Percentiles rank a stretch among this genome's conserved stretches.
Conservation (phyloP, 352 stramenopile genomes). For the Phytopythium sindhum region DNA sequence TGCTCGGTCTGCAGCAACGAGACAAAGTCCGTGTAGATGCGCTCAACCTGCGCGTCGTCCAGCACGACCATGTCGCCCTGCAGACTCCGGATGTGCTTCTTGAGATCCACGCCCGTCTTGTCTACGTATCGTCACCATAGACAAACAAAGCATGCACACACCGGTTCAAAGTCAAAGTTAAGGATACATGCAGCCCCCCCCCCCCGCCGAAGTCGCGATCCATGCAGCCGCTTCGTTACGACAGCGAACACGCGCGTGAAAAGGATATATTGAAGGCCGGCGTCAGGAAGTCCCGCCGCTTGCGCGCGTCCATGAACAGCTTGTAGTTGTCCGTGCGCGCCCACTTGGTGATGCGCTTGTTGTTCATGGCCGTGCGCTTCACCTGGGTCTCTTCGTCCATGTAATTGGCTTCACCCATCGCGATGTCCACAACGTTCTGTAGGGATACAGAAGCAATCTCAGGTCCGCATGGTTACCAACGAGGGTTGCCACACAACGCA, state of each 20-base stretch:
- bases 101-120: slow-evolving; percentile 76
- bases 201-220: neutral
- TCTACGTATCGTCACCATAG: slow-evolving; percentile 55
- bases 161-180: slow-evolving; percentile 31
- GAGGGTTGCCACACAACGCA: neutral
- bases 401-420: slow-evolving; percentile 73
- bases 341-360: slow-evolving; percentile 87
- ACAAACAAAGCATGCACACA: slow-evolving; percentile 23
- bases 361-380: slow-evolving; percentile 78
- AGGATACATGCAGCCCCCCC: slow-evolving; percentile 22
- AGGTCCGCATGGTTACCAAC: neutral
- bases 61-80: slow-evolving; percentile 71
- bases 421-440: slow-evolving; percentile 79
- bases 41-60: slow-evolving; percentile 76
- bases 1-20: slow-evolving; percentile 65
- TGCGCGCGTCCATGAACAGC: slow-evolving; percentile 55
- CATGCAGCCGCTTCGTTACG: slow-evolving; percentile 18
- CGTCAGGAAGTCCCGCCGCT: slow-evolving; percentile 40
- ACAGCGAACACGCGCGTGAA: slow-evolving; percentile 38
- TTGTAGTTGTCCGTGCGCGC: slow-evolving; percentile 87
- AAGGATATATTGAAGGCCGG: slow-evolving; percentile 88
- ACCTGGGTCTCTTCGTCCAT: slow-evolving; percentile 67
- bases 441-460: neutral
- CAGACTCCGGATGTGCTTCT: slow-evolving; percentile 75
- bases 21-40: slow-evolving; percentile 82